Base-by-base conservation (phyloP, 148 eudicot genomes). In the Salicornia ramosissima region DNA sequence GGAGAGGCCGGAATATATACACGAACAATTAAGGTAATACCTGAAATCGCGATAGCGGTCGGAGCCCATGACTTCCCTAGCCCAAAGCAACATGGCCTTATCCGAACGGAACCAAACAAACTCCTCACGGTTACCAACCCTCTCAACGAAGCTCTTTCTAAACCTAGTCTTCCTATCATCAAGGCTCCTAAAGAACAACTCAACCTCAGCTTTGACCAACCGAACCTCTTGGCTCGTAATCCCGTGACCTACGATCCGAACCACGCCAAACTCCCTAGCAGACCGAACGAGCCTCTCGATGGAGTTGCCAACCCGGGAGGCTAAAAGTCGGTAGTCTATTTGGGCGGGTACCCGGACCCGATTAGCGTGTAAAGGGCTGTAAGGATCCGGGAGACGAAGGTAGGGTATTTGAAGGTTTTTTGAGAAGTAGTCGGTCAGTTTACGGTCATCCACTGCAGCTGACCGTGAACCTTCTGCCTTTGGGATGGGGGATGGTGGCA, bases 401-500 rank as follows among this genome's bases (percentile, higher is more conserved):
- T 84, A 71, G 0, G 97, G 97, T 19, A 88, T 83, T 19, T 80
- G 84, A 18, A 79, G 62, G 19, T 83, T 77, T 5, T 77, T 69
- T 29, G 42, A 25, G 60, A 91, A 80, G 73, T 79, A 77, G 10
- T 83, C 80, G 46, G 84, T 80, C 10, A 91, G 78, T 22, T 69
- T 55, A 1, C 73, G 67, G 19, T 83, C 81, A 28, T 83, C 76
- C 36, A 77, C 65, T 24, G 79, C 65, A 0, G 83, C 87, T 8
- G 86, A 83, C 0, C 97, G 83, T 2, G 74, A 21, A 33, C 97
- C 94, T 72, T 67, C 79, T 2, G 79, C 91, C 4, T 87, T 91
- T 4, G 91, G 94, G 64, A 91, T 78, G 5, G 97, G 97, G 5
- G 97, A 83, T 0, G 97, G 97, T 0, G 92, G 88, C 1, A 82